These are phyloP conservation scores for Cruciata laevipes DNA, from an alignment of 257 asterid species.

Conservation along the genomic window DNA sequence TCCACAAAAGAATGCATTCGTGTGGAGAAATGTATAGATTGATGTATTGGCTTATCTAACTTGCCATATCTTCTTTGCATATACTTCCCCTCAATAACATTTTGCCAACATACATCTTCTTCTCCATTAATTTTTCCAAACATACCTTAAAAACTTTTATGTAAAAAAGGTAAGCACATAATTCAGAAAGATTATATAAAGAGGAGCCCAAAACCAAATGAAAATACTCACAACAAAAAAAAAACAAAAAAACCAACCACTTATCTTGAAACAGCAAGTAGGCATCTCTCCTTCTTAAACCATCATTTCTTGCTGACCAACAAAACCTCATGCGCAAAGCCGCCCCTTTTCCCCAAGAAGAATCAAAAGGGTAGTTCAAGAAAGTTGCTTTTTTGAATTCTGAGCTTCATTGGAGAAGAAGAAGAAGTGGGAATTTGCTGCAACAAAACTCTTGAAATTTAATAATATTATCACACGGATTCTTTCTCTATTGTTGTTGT, in stretches of 20 bases:
- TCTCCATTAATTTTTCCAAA: neutral
- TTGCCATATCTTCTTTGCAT: neutral
- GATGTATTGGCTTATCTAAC: neutral
- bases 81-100: too few species aligned
- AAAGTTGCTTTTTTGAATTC: slow-evolving; percentile 5
- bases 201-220: neutral
- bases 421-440: neutral
- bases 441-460: neutral
- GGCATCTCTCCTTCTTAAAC: slow-evolving; percentile 13
- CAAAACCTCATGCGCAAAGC: slow-evolving; percentile 26
- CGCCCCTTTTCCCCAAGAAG: slow-evolving; percentile 17
- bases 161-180: neutral
- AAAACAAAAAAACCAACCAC: slow-evolving; percentile 13
- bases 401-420: slow-evolving; percentile 7
- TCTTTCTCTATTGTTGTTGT: slow-evolving; percentile 2
- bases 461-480: neutral
- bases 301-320: slow-evolving; percentile 32
- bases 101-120: neutral
- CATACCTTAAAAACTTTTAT: neutral
- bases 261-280: slow-evolving; percentile 16
- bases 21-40: neutral
- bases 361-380: neutral
- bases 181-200: neutral
- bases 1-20: neutral
- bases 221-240: neutral